phyloP scores from a whole-genome alignment of 2,329 filamentous ascomycete genomes.

The Fusarium papillatum region DNA sequence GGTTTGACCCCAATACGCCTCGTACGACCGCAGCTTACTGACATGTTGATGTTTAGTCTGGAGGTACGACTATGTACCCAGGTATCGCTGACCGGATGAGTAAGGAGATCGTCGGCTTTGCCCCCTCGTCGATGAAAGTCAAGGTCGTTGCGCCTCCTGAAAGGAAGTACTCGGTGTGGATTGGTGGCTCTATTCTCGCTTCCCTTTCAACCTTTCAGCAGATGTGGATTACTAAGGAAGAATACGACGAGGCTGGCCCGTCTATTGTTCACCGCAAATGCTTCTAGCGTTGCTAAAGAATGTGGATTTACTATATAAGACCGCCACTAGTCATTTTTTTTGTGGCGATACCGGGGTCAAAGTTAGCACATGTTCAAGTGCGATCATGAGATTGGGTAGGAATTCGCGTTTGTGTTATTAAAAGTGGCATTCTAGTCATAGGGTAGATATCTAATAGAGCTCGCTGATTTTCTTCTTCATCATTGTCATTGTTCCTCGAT shows the following conservation, averaged over 20 bases:
- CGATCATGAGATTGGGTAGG: background rate
- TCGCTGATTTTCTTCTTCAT: background rate
- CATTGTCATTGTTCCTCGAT: background rate
- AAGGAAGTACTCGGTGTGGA: constrained; percentile 99
- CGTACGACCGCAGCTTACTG: background rate
- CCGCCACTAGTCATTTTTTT: background rate
- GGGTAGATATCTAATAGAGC: background rate
- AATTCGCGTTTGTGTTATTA: background rate
- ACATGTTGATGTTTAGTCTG: constrained; percentile 76
- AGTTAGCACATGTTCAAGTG: background rate
- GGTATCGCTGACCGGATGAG: constrained; percentile 99
- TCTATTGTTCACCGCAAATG: constrained; percentile 99
- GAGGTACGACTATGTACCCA: constrained; percentile 99
- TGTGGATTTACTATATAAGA: background rate
- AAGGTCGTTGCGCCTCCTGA: constrained; percentile 99
- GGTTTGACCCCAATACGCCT: constrained; percentile 71
- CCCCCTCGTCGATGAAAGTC: constrained; percentile 99
- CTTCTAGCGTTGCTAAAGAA: constrained; percentile 81
- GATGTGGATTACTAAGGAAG: constrained; percentile 99
- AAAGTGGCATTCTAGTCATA: background rate
- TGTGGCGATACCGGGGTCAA: background rate
- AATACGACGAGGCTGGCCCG: constrained; percentile 99
- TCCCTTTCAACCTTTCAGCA: constrained; percentile 99
- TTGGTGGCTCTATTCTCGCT: constrained; percentile 99
- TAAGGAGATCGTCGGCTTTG: constrained; percentile 99